Percentiles rank a stretch among this genome's conserved stretches.
Evolutionary conservation across 129 eudicot species (phyloP).

Genomic region (Pseudognaphalium luteoalbum): DNA sequence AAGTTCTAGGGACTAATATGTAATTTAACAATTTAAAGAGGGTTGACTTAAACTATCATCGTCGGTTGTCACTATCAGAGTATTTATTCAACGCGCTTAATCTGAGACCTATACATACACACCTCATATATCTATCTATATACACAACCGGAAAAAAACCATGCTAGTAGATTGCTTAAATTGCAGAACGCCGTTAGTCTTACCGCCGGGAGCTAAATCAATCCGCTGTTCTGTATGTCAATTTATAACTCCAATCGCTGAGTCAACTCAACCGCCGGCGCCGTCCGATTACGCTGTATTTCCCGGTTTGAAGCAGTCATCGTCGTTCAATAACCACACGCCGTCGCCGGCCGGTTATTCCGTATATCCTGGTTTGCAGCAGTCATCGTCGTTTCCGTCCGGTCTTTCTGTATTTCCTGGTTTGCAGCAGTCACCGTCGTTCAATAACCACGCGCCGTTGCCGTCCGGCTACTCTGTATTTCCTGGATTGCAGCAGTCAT

Average conservation of each 20-base stretch:
- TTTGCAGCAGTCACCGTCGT: slow-evolving; percentile 20
- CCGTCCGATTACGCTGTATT: slow-evolving; percentile 8
- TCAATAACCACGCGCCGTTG: not conserved
- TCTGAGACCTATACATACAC: not conserved
- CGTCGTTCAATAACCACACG: slow-evolving; percentile 7
- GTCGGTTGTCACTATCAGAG: not conserved
- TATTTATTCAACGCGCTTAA: slow-evolving; percentile 19
- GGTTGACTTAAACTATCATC: not conserved
- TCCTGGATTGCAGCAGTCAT: too few species aligned
- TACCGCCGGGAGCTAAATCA: slow-evolving; percentile 69
- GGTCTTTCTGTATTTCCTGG: slow-evolving; percentile 8
- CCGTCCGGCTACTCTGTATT: not conserved
- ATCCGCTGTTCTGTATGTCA: slow-evolving; percentile 71
- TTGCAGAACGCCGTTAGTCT: slow-evolving; percentile 56
- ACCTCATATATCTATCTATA: not conserved
- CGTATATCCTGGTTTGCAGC: too few species aligned
- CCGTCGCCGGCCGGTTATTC: slow-evolving; percentile 2
- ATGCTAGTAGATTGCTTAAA: slow-evolving; percentile 67
- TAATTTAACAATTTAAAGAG: not conserved
- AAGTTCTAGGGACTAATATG: not conserved
- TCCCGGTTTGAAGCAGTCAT: slow-evolving; percentile 14
- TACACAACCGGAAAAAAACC: slow-evolving; percentile 13
- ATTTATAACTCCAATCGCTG: slow-evolving; percentile 58
- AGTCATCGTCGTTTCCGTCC: not conserved
- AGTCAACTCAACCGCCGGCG: slow-evolving; percentile 38